phyloP scores from a whole-genome alignment of 176 grass and related monocot species.

The Melocanna baccifera region DNA sequence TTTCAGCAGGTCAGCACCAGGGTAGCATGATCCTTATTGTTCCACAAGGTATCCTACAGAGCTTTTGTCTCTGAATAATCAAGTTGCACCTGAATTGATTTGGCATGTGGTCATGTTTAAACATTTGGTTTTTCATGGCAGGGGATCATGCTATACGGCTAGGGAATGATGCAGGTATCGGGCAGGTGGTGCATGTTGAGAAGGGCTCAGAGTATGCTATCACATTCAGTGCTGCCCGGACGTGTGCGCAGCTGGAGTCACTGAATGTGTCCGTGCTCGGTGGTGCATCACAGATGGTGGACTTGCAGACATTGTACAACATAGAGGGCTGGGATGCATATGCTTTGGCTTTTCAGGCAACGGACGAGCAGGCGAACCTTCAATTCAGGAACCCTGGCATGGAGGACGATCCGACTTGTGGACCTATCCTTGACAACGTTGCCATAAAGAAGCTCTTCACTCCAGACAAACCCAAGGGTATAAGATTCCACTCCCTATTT shows the following conservation, averaged over 20 bases:
- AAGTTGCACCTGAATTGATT: not conserved
- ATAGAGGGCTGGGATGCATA: constrained; percentile 99
- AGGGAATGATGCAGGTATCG: constrained; percentile 85
- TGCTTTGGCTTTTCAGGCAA: constrained; percentile 76
- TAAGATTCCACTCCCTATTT: not conserved
- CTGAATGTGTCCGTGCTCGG: constrained; percentile 74
- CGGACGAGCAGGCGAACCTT: constrained; percentile 57
- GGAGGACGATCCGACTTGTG: constrained; percentile 96
- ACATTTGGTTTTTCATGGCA: constrained; percentile 25
- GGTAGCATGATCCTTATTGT: constrained; percentile 99
- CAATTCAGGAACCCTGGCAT: constrained; percentile 94
- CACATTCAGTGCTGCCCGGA: constrained; percentile 91
- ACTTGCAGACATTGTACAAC: constrained; percentile 94
- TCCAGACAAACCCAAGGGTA: constrained; percentile 78
- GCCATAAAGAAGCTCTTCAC: constrained; percentile 93
- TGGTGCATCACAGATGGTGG: constrained; percentile 57
- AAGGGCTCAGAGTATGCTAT: constrained; percentile 80
- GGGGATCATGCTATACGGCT: constrained; percentile 79
- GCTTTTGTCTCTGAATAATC: not conserved
- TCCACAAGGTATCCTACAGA: constrained; percentile 63
- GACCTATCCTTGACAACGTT: constrained; percentile 85
- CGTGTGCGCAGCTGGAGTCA: constrained; percentile 87
- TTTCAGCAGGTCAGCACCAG: constrained; percentile 83
- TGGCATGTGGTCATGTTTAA: not conserved
- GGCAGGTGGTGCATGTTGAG: constrained; percentile 70